Conservation (phyloP, 2,329 filamentous ascomycete species). For the Penicillium hesseltinei region DNA sequence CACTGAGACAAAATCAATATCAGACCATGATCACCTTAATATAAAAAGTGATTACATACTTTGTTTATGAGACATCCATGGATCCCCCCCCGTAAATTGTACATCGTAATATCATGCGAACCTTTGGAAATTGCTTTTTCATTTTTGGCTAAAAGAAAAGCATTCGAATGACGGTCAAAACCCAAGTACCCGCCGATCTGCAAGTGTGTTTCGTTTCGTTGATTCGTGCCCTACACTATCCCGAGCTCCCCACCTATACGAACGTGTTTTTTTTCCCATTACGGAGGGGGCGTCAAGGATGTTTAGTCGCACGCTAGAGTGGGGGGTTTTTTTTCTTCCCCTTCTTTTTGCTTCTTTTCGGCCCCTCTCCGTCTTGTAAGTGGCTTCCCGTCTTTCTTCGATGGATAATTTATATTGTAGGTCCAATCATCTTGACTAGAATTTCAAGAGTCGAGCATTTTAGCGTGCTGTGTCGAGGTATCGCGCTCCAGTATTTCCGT, state of each 20-base stretch:
- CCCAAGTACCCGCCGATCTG: slow-evolving; percentile 5
- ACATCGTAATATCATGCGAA: neutral
- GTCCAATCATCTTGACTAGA: neutral
- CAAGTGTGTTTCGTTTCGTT: neutral
- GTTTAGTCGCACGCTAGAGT: slow-evolving; percentile 6
- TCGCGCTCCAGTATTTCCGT: neutral
- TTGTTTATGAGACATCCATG: neutral
- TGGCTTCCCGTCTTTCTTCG: slow-evolving; percentile 6
- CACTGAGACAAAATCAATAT: slow-evolving; percentile 6
- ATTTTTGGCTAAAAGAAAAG: neutral
- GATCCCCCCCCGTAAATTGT: too few species aligned
- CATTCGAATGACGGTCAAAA: neutral
- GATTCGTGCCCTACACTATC: neutral
- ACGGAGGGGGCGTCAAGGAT: slow-evolving; percentile 1
- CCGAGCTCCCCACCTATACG: slow-evolving; percentile 2
- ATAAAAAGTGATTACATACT: neutral
- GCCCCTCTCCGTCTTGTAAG: neutral
- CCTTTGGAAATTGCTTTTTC: neutral
- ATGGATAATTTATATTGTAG: neutral
- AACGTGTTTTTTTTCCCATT: slow-evolving; percentile 1
- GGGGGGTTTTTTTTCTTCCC: neutral
- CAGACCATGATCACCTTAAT: neutral
- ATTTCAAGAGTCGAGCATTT: neutral
- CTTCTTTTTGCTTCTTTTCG: slow-evolving; percentile 3
- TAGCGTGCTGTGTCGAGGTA: neutral